These are phyloP conservation scores for Hansfordia pulvinata DNA, from an alignment of 2,329 filamentous ascomycete species.

Conservation along the genomic window DNA sequence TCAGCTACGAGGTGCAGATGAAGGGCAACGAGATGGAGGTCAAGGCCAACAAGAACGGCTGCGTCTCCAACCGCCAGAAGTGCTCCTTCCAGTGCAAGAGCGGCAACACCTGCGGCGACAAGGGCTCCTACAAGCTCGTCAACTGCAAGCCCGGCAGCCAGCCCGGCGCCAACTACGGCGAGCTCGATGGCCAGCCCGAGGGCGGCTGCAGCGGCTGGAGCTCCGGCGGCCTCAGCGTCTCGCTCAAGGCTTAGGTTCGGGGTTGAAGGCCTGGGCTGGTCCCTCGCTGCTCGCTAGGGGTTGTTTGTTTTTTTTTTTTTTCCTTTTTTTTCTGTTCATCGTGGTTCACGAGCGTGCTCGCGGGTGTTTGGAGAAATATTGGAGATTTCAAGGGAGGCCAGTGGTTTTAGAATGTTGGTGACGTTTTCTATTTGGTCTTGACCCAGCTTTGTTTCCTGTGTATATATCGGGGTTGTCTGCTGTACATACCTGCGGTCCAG, in stretches of 20 bases:
- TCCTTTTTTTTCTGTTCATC: too few species aligned
- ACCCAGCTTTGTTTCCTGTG: too few species aligned
- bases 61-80: conserved; percentile 22
- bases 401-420: too few species aligned
- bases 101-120: conserved; percentile 16
- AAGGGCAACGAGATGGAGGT: conserved; percentile 21
- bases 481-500: too few species aligned
- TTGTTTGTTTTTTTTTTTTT: too few species aligned
- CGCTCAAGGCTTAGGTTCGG: conserved; percentile 1
- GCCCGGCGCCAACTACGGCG: conserved; percentile 10
- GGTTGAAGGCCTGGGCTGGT: too few species aligned
- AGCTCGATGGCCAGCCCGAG: conserved; percentile 10
- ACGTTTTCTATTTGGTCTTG: too few species aligned
- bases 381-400: too few species aligned
- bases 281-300: too few species aligned
- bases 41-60: conserved; percentile 20
- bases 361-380: too few species aligned
- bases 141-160: conserved; percentile 17
- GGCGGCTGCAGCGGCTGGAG: conserved; percentile 17
- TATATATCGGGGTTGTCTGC: too few species aligned
- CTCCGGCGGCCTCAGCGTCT: conserved; percentile 8
- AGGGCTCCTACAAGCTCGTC: conserved; percentile 21
- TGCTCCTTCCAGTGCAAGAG: conserved; percentile 28
- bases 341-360: too few species aligned
- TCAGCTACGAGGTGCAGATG: conserved; percentile 28